Conservation (phyloP, 345 rosid genomes). For the Eucalyptus erythrocorys region DNA sequence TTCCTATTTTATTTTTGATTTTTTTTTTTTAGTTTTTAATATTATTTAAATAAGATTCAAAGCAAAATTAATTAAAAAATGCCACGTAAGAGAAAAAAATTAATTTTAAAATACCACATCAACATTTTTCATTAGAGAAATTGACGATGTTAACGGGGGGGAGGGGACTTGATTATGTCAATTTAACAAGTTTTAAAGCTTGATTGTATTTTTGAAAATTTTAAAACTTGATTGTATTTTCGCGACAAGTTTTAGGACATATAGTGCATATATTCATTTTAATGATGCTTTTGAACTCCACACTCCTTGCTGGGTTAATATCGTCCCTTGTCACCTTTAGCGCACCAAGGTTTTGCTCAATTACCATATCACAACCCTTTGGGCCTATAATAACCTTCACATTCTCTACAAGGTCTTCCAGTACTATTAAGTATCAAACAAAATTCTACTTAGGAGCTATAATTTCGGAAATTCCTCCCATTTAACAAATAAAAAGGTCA, state of each 20-base stretch:
- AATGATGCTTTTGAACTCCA: not conserved
- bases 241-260: rapidly evolving
- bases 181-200: too few relatives aligned
- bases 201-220: too few relatives aligned
- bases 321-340: not conserved
- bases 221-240: too few relatives aligned
- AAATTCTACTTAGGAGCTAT: not conserved
- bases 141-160: rapidly evolving
- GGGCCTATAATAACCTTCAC: not conserved
- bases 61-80: not conserved
- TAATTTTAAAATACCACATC: too few relatives aligned
- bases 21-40: too few relatives aligned
- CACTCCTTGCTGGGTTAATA: not conserved
- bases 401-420: not conserved
- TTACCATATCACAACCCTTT: not conserved
- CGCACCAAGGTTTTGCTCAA: not conserved
- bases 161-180: not conserved
- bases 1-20: too few relatives aligned
- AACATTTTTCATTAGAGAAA: not conserved
- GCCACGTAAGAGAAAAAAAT: too few relatives aligned
- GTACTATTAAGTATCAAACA: not conserved
- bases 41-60: too few relatives aligned
- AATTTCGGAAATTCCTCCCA: not conserved
- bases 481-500: not conserved
- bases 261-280: too few relatives aligned